These are phyloP conservation scores for Kwoniella botswanensis DNA, from an alignment of 768 basidiomycete genomes.

Conservation along the genomic window DNA sequence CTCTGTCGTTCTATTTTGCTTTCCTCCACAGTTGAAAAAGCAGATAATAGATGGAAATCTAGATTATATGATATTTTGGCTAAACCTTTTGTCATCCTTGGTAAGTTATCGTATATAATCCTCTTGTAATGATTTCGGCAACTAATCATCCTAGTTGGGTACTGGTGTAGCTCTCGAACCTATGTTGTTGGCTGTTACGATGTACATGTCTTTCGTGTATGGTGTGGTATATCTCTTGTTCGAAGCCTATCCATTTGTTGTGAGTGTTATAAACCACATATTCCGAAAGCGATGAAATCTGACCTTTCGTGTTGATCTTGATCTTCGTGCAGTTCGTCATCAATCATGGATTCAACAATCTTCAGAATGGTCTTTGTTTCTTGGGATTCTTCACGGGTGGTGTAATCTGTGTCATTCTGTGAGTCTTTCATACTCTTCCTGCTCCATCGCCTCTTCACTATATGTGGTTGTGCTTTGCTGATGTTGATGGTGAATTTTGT, in stretches of 20 bases:
- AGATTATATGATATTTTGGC: constrained; percentile 47
- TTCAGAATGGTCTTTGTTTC: constrained; percentile 57
- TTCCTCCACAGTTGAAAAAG: constrained; percentile 48
- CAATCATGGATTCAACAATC: constrained; percentile 56
- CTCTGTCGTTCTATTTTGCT: too few relatives aligned
- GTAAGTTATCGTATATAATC: constrained; percentile 15
- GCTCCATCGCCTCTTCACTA: too few relatives aligned
- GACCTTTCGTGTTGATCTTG: constrained; percentile 25
- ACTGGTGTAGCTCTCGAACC: constrained; percentile 43
- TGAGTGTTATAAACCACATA: not conserved
- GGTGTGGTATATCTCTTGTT: constrained; percentile 58
- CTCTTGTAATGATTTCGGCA: not conserved
- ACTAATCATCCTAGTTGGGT: too few relatives aligned
- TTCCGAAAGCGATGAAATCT: not conserved
- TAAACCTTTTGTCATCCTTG: constrained; percentile 57
- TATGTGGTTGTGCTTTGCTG: too few relatives aligned
- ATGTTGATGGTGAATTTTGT: not conserved
- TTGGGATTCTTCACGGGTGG: constrained; percentile 56
- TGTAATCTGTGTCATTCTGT: constrained; percentile 46
- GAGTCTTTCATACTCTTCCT: constrained; percentile 10
- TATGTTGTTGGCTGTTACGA: constrained; percentile 58
- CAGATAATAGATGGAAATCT: constrained; percentile 39
- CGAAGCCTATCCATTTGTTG: constrained; percentile 53
- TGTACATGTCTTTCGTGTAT: constrained; percentile 59
- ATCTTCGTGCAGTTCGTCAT: constrained; percentile 44